These are phyloP conservation scores for Theileria parva DNA, from an alignment of 169 alveolate species.

Conservation along the genomic window DNA sequence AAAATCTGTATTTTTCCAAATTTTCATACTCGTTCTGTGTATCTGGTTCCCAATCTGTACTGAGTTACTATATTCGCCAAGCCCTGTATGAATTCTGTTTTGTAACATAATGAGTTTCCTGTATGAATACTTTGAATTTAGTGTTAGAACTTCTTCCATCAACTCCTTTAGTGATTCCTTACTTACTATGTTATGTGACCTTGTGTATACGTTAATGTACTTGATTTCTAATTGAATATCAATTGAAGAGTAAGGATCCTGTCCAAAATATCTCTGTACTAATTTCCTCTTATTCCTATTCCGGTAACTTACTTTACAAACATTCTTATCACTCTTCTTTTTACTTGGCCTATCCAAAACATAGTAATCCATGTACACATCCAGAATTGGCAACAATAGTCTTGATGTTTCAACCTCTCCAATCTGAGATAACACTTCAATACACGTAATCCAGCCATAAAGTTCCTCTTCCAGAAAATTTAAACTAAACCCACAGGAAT, in stretches of 20 bases:
- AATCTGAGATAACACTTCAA: conserved; percentile 40
- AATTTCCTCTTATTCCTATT: conserved; percentile 6
- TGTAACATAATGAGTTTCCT: conserved; percentile 45
- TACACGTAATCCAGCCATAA: conserved; percentile 59
- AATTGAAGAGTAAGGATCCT: not conserved
- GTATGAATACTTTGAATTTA: conserved; percentile 2
- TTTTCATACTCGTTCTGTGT: conserved; percentile 27
- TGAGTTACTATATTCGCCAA: conserved; percentile 10
- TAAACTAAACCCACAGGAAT: not conserved
- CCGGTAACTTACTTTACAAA: not conserved
- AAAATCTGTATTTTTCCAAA: conserved; percentile 42
- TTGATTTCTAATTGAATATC: conserved; percentile 24
- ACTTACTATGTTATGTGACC: not conserved
- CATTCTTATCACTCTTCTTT: conserved; percentile 21
- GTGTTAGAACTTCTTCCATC: conserved; percentile 9
- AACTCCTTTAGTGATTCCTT: conserved; percentile 17
- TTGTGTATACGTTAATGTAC: conserved; percentile 24
- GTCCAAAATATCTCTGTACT: conserved; percentile 30
- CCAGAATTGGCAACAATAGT: conserved; percentile 39
- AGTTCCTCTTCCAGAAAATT: conserved; percentile 44
- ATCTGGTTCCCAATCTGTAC: conserved; percentile 20
- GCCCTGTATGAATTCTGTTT: conserved; percentile 32
- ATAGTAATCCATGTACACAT: conserved; percentile 28
- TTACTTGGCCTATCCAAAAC: not conserved
- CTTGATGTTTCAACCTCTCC: conserved; percentile 35